Conservation (phyloP, 495 filamentous ascomycete genomes). For the Podospora conica region DNA sequence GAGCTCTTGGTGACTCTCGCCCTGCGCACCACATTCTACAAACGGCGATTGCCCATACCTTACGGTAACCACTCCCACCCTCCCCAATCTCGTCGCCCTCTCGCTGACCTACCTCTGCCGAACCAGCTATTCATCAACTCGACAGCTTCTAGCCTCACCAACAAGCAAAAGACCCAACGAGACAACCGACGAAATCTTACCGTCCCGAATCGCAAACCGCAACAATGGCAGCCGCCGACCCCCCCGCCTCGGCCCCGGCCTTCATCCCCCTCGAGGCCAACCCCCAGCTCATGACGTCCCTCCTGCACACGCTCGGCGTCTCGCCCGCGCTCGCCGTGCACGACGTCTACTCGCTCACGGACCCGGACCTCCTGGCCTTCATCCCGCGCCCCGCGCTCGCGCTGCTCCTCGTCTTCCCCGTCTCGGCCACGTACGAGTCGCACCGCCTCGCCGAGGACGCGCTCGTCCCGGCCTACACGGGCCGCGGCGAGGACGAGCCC, state of each 20-base stretch:
- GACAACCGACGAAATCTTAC: background rate
- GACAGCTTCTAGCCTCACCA: background rate
- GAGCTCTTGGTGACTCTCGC: background rate
- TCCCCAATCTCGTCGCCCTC: background rate
- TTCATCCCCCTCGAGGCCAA: constrained; percentile 56
- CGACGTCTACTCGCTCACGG: constrained; percentile 79
- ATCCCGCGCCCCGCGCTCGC: constrained; percentile 78
- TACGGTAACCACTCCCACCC: background rate
- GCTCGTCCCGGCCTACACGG: constrained; percentile 38
- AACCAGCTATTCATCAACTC: background rate
- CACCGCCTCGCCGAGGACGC: constrained; percentile 60
- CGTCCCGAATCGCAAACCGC: background rate
- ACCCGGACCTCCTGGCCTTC: constrained; percentile 70
- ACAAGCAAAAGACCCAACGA: background rate
- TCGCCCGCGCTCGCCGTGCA: constrained; percentile 60
- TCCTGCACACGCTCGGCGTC: constrained; percentile 71
- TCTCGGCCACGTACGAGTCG: constrained; percentile 63
- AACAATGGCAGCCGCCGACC: constrained; percentile 32
- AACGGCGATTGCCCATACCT: background rate
- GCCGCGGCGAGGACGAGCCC: constrained; percentile 42
- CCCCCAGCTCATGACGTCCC: constrained; percentile 70
- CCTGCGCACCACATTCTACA: background rate
- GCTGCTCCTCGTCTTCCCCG: constrained; percentile 78
- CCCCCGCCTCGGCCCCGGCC: constrained; percentile 28
- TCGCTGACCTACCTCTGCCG: background rate